Evolutionary conservation across 2,329 filamentous ascomycete species (phyloP).

Genomic region (Akanthomyces lecanii): DNA sequence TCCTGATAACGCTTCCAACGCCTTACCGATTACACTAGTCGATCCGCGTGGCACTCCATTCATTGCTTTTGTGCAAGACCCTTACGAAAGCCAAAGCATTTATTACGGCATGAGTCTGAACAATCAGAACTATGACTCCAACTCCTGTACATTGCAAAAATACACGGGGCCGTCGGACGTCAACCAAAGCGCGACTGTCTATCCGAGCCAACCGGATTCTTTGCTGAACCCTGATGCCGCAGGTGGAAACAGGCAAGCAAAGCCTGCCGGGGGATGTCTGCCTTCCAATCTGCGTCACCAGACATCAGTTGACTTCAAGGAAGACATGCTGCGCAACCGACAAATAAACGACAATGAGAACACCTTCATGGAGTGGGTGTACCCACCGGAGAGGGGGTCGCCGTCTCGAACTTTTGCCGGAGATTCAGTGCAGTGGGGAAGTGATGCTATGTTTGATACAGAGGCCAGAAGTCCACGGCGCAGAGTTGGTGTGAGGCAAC

Average conservation of each 20-base stretch:
- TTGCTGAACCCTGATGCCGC: background rate
- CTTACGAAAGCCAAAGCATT: conserved; percentile 1
- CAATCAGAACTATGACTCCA: background rate
- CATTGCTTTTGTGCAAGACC: conserved; percentile 6
- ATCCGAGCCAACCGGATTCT: background rate
- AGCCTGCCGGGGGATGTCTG: background rate
- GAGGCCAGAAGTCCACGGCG: background rate
- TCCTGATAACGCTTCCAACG: background rate
- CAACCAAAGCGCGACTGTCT: background rate
- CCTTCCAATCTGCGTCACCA: conserved; percentile 10
- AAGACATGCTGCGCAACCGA: conserved; percentile 5
- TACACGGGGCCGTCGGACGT: background rate
- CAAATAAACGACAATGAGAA: background rate
- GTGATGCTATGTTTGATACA: conserved; percentile 8
- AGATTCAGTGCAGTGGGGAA: conserved; percentile 9
- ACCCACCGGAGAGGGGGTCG: background rate
- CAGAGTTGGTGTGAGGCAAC: conserved; percentile 5
- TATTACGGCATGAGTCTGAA: background rate
- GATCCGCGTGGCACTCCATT: background rate
- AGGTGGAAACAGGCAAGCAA: background rate
- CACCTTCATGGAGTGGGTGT: conserved; percentile 13
- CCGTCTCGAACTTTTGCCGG: background rate
- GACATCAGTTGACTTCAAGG: conserved; percentile 12
- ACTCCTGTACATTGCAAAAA: background rate
- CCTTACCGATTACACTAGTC: conserved; percentile 5